Evolutionary conservation across 2,329 filamentous ascomycete species (phyloP).

Genomic region (Exophiala lecanii-corni): DNA sequence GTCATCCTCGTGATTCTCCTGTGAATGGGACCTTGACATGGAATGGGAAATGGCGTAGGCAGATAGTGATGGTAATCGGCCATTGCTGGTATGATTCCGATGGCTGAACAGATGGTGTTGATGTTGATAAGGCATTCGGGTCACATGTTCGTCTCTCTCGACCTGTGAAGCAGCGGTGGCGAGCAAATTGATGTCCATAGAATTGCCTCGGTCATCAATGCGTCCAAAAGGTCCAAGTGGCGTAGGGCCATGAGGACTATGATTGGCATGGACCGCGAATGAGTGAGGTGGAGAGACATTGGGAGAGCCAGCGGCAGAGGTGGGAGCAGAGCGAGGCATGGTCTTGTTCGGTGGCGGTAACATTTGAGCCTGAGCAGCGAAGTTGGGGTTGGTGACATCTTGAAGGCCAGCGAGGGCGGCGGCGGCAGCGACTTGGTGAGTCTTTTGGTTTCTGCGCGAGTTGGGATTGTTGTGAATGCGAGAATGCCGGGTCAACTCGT

Average conservation of each 20-base stretch:
- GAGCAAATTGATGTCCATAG: slow-evolving; percentile 63
- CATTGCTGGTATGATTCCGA: slow-evolving; percentile 46
- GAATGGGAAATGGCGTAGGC: slow-evolving; percentile 71
- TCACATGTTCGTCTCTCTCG: slow-evolving; percentile 54
- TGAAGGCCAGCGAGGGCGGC: slow-evolving; percentile 51
- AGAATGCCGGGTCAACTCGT: slow-evolving; percentile 94
- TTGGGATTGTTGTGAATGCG: slow-evolving; percentile 99
- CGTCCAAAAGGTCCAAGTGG: slow-evolving; percentile 51
- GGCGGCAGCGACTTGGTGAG: slow-evolving; percentile 56
- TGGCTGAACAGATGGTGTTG: slow-evolving; percentile 44
- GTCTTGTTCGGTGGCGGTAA: slow-evolving; percentile 70
- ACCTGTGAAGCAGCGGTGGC: slow-evolving; percentile 65
- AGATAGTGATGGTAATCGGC: slow-evolving; percentile 69
- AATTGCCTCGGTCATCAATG: slow-evolving; percentile 45
- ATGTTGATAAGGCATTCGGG: slow-evolving; percentile 40
- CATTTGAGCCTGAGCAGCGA: slow-evolving; percentile 54
- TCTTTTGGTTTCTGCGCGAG: slow-evolving; percentile 88
- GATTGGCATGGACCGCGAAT: slow-evolving; percentile 55
- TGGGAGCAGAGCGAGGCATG: slow-evolving; percentile 81
- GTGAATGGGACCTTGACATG: slow-evolving; percentile 69
- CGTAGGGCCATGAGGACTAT: slow-evolving; percentile 39
- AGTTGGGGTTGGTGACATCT: slow-evolving; percentile 43
- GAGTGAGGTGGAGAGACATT: slow-evolving; percentile 94
- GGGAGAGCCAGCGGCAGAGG: slow-evolving; percentile 81
- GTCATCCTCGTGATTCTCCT: slow-evolving; percentile 68